A percentile compares a stretch with the other conserved stretches of the same genome.
Evolutionary conservation across 202 grass and related monocot species (phyloP).

Genomic region (Setaria viridis): DNA sequence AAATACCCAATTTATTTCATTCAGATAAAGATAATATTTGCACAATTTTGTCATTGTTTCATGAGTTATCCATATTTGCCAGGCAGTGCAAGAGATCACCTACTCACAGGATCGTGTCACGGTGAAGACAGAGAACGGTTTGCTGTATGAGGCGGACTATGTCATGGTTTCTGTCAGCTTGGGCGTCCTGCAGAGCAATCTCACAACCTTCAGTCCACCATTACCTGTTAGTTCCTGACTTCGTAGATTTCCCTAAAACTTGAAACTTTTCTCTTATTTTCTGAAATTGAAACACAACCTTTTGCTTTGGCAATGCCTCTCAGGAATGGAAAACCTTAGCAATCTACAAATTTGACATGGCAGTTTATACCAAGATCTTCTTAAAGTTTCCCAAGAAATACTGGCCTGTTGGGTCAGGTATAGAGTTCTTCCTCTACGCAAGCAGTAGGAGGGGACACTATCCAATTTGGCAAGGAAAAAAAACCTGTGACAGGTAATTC

Average conservation of each 20-base stretch:
- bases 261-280: neutral
- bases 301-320: neutral
- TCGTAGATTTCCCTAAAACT: no score
- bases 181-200: slow-evolving; percentile 42
- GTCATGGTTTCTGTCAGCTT: slow-evolving; percentile 63
- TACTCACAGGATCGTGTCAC: slow-evolving; percentile 21
- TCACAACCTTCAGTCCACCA: neutral
- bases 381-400: neutral
- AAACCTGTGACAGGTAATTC: neutral
- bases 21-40: no score
- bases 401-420: neutral
- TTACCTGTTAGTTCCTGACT: neutral
- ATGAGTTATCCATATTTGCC: no score
- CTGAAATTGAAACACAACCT: neutral
- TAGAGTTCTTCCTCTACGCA: neutral
- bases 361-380: neutral
- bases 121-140: slow-evolving; percentile 59
- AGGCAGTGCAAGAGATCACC: slow-evolving; percentile 59
- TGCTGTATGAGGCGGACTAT: slow-evolving; percentile 26
- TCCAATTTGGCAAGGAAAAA: neutral
- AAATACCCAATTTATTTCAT: no score
- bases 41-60: no score
- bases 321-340: neutral
- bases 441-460: neutral
- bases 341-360: neutral